Conservation (phyloP, 2,329 filamentous ascomycete genomes). For the Trichoderma endophyticum region DNA sequence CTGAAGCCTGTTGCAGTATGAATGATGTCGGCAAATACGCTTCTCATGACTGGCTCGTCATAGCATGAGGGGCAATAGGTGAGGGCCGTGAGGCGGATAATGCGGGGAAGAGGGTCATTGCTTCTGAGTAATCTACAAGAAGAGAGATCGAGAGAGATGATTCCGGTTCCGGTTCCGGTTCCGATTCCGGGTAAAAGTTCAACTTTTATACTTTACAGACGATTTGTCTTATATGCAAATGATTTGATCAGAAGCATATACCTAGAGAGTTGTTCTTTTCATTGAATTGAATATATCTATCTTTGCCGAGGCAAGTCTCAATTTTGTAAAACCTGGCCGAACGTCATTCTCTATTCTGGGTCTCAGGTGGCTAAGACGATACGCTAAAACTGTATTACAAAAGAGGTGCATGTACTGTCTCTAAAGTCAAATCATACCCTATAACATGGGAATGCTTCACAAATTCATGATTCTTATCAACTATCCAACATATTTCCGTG, state of each 20-base stretch:
- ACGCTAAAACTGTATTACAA: background rate
- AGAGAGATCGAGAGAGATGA: background rate
- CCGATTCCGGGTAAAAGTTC: background rate
- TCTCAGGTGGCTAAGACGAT: background rate
- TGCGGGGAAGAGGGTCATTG: background rate
- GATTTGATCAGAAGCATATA: background rate
- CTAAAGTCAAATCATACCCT: background rate
- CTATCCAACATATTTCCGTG: background rate
- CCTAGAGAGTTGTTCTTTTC: background rate
- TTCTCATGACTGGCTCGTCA: background rate
- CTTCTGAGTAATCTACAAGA: background rate
- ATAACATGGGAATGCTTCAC: background rate
- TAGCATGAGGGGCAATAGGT: background rate
- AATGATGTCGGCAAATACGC: background rate
- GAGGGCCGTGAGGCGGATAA: background rate
- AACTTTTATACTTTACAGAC: background rate
- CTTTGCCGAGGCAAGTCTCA: background rate
- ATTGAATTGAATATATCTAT: background rate
- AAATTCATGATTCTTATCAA: background rate
- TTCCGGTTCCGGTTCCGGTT: conserved; percentile 4
- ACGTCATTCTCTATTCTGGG: background rate
- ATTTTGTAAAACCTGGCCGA: background rate
- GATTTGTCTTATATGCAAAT: background rate
- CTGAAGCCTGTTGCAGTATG: background rate
- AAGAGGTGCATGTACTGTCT: background rate